Conservation (phyloP, 2,329 filamentous ascomycete species). For the Fonsecaea pugnacius region DNA sequence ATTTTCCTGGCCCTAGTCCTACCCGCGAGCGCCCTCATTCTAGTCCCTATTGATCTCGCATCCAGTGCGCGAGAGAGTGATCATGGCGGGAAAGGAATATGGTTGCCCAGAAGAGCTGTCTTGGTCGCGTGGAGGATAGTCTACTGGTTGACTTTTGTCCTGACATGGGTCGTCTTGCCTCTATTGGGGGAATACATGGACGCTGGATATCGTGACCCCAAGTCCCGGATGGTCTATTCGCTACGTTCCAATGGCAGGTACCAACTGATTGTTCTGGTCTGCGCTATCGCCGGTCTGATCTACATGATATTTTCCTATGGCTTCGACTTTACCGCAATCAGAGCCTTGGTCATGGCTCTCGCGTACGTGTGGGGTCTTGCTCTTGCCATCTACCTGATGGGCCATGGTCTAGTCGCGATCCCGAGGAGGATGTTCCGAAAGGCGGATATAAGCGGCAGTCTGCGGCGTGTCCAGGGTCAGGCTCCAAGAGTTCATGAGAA, state of each 20-base stretch:
- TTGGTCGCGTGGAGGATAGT: slow-evolving; percentile 91
- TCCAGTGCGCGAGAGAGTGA: slow-evolving; percentile 70
- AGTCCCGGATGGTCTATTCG: slow-evolving; percentile 79
- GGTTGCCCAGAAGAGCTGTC: slow-evolving; percentile 77
- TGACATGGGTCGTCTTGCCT: slow-evolving; percentile 96
- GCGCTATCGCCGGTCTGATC: slow-evolving; percentile 71
- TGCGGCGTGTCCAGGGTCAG: slow-evolving; percentile 75
- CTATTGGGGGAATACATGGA: slow-evolving; percentile 94
- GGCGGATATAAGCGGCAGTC: slow-evolving; percentile 72
- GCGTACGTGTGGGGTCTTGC: slow-evolving; percentile 93
- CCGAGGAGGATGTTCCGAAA: slow-evolving; percentile 79
- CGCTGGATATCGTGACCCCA: slow-evolving; percentile 86
- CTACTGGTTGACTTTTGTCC: slow-evolving; percentile 94
- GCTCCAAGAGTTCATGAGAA: slow-evolving; percentile 85
- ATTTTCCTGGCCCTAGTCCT: slow-evolving; percentile 96
- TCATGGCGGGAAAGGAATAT: slow-evolving; percentile 74
- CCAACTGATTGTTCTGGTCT: slow-evolving; percentile 76
- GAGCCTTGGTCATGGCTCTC: slow-evolving; percentile 86
- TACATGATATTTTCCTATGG: slow-evolving; percentile 84
- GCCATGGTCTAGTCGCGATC: slow-evolving; percentile 90
- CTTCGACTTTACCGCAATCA: slow-evolving; percentile 72
- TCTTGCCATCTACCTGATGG: slow-evolving; percentile 95
- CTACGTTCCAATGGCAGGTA: slow-evolving; percentile 86
- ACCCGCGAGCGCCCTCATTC: slow-evolving; percentile 84
- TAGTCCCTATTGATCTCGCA: slow-evolving; percentile 94